Conservation (phyloP, 257 asterid genomes). For the Plantago major region DNA sequence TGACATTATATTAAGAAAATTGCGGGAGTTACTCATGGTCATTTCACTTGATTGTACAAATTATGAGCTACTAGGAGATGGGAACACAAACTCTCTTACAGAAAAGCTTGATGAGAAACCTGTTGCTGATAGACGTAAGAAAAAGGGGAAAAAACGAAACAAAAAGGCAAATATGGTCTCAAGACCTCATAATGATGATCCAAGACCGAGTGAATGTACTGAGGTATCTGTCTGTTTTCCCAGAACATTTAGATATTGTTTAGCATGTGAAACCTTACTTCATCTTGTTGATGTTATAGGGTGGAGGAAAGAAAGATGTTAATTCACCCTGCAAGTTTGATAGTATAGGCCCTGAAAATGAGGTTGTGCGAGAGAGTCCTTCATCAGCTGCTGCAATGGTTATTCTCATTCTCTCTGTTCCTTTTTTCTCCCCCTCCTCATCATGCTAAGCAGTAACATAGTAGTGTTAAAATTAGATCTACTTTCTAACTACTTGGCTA, state of each 20-base stretch:
- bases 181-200: conserved; percentile 43
- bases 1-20: conserved; percentile 63
- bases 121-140: conserved; percentile 55
- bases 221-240: conserved; percentile 45
- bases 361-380: conserved; percentile 36
- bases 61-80: conserved; percentile 80
- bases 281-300: conserved; percentile 44
- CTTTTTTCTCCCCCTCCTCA: conserved; percentile 30
- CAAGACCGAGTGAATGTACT: conserved; percentile 29
- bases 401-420: conserved; percentile 22
- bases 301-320: conserved; percentile 39
- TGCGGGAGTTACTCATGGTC: conserved; percentile 78
- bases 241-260: conserved; percentile 17
- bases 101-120: conserved; percentile 57
- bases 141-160: conserved; percentile 64
- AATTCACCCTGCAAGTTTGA: conserved; percentile 32
- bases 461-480: conserved; percentile 24
- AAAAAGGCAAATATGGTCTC: conserved; percentile 56
- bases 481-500: conserved; percentile 53
- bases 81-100: conserved; percentile 31
- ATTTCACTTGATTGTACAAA: conserved; percentile 90
- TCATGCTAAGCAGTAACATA: conserved; percentile 3
- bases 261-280: conserved; percentile 15
- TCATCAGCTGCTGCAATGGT: conserved; percentile 55
- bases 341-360: conserved; percentile 34